Base-by-base conservation (phyloP, 2,329 filamentous ascomycete species). In the Penicillium sclerotiorum region DNA sequence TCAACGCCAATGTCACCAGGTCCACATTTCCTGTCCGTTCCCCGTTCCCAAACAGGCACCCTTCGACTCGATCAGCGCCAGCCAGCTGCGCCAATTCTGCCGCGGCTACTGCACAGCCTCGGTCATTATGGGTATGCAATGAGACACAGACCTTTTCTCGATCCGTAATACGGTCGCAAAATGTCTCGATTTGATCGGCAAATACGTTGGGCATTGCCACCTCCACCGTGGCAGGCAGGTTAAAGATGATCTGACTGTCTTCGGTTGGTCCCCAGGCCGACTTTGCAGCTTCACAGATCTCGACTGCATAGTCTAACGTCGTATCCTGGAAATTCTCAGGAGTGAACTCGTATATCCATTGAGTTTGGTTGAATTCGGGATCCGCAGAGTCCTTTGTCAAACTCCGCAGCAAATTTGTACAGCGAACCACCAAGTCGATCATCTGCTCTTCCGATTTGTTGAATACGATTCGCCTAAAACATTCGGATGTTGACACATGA, bases 1-100 rank as follows among this genome's bases (percentile, higher is more conserved):
- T 96, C 50, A 96, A 77, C 18, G 83, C 92, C 45, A 96, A 78
- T 18, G 90, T 96, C 30, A 96, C 90, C 36, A 96, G 80, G 66
- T 96, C 91, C 15, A 96, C 90, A 63, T 96, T 96, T 55, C 92
- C 92, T 0, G 91, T 96, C 53, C 92, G 80, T 79, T 96, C 92
- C 53, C 92, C 91, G 61, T 96, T 96, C 41, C 90, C 90, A 66
- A 95, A 94, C 22, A 95, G 79, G 57, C 89, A 95, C 27, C 91
- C 91, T 73, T 96, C 91, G 12, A 96, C 91, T 64, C 92, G 79
- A 72, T 95, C 89, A 28, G 89, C 92, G 27, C 91, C 92, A 15
- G 90, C 92, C 90, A 96, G 95, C 71, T 95, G 90, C 8, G 86
- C 91, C 59, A 96, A 73, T 69, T 96, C 91, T 5, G 91, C 88